Base-by-base conservation (phyloP, 352 stramenopile species). In the Plasmopara halstedii region DNA sequence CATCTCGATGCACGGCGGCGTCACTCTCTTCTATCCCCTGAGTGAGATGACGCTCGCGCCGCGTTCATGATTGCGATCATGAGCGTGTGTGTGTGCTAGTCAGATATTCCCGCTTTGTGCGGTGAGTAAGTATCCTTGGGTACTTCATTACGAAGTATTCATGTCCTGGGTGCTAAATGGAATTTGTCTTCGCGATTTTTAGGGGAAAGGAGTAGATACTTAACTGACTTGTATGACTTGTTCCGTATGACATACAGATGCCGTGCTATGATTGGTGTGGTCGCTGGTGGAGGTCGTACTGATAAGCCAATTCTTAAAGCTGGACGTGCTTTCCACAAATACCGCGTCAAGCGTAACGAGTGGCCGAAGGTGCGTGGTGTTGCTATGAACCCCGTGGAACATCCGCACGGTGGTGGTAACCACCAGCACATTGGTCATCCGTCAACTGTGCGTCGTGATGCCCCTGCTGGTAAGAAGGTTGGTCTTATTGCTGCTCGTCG, bases 361-460 rank as follows among this genome's bases (percentile, higher is more conserved):
- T 99, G 96, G 96, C 96, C 96, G 18, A 93, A 82, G 51, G 95
- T 99, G 74, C 86, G 96, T 96, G 96, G 96, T 98, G 95, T 99
- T 59, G 96, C 96, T 37, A 99, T 98, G 87, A 99, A 99, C 79
- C 96, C 96, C 44, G 96, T 99, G 55, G 96, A 99, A 87, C 96
- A 99, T 78, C 96, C 96, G 46, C 91, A 98, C 83, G 96, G 96
- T 96, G 96, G 96, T 95, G 96, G 96, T 98, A 99, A 99, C 93
- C 96, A 99, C 80, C 96, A 99, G 85, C 96, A 99, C 78, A 99
- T 99, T 85, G 96, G 96, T 95, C 95, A 97, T 76, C 94, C 96
- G 42, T 98, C 95, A 47, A 99, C 96, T n/a, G 88, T 97, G 18
- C 85, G 74, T 52, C 75, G 90, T 50, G 88, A 97, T 52, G 88